Conservation (phyloP, 768 basidiomycete genomes). For the Russula dissimulans region DNA sequence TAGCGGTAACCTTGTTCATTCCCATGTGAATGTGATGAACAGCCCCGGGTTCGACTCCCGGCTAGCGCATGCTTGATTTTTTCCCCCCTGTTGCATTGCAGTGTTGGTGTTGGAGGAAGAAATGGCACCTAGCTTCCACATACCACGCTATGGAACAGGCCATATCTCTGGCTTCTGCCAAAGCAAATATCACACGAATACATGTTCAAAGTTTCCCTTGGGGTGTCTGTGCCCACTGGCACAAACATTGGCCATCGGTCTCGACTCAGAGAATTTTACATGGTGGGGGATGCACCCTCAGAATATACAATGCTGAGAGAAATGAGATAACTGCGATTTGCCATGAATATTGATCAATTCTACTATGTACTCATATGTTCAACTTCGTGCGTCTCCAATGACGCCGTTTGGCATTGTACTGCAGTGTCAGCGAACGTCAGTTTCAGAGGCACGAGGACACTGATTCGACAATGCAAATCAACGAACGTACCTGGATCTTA, state of each 20-base stretch:
- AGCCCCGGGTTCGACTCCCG: conserved; percentile 56
- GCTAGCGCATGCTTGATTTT: conserved; percentile 31
- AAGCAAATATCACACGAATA: not conserved
- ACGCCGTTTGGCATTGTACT: conserved; percentile 94
- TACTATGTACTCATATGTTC: conserved; percentile 58
- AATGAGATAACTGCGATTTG: not conserved
- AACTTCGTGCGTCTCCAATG: conserved; percentile 99
- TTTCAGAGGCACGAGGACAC: not conserved
- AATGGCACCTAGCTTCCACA: no score
- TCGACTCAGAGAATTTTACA: not conserved
- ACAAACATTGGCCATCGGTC: not conserved
- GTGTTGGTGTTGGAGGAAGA: no score
- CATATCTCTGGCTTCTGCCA: not conserved
- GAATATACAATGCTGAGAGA: not conserved
- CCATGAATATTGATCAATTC: not conserved
- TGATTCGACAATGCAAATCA: not conserved
- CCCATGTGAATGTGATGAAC: conserved; percentile 43
- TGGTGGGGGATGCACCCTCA: not conserved
- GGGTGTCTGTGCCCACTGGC: no score
- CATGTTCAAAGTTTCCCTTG: no score
- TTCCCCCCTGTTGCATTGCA: not conserved
- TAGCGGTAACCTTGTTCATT: conserved; percentile 86
- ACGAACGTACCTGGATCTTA: conserved; percentile 70
- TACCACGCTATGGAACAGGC: not conserved
- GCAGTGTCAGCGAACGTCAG: not conserved